Evolutionary conservation across 108 stramenopile genomes (phyloP).

Genomic region (Craspedostauros australis): DNA sequence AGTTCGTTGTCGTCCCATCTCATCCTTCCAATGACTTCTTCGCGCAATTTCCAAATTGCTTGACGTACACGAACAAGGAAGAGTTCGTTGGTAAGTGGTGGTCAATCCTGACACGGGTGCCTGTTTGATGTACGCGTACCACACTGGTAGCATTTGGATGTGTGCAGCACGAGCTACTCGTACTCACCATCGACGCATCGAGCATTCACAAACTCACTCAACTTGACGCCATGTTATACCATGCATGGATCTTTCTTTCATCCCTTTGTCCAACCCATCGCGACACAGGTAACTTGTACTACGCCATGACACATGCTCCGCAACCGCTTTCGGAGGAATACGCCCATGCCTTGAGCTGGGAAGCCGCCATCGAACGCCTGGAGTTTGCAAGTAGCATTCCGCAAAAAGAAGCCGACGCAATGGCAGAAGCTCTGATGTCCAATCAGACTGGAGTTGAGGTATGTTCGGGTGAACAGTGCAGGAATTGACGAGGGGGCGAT

Average conservation of each 20-base stretch:
- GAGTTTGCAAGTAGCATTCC: slow-evolving; percentile 67
- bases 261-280: too few relatives aligned
- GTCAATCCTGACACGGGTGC: too few relatives aligned
- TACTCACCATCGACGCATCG: too few relatives aligned
- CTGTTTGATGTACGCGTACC: too few relatives aligned
- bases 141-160: too few relatives aligned
- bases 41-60: slow-evolving; percentile 78
- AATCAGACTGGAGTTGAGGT: slow-evolving; percentile 61
- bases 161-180: too few relatives aligned
- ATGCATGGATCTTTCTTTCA: too few relatives aligned
- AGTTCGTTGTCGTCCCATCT: slow-evolving; percentile 68
- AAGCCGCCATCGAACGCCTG: slow-evolving; percentile 75
- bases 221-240: too few relatives aligned
- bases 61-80: slow-evolving; percentile 70
- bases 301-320: slow-evolving; percentile 76
- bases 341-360: slow-evolving; percentile 67
- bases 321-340: slow-evolving; percentile 67
- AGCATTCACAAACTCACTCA: too few relatives aligned
- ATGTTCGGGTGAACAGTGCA: slow-evolving; percentile 18
- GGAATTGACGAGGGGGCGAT: too few relatives aligned
- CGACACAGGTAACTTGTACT: slow-evolving; percentile 59
- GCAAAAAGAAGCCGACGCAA: slow-evolving; percentile 54
- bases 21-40: slow-evolving; percentile 83
- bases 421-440: slow-evolving; percentile 40
- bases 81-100: slow-evolving; percentile 64